Percentiles rank a stretch among this genome's conserved stretches.
Conservation (phyloP, 2,329 filamentous ascomycete species). For the Alternaria metachromatica region DNA sequence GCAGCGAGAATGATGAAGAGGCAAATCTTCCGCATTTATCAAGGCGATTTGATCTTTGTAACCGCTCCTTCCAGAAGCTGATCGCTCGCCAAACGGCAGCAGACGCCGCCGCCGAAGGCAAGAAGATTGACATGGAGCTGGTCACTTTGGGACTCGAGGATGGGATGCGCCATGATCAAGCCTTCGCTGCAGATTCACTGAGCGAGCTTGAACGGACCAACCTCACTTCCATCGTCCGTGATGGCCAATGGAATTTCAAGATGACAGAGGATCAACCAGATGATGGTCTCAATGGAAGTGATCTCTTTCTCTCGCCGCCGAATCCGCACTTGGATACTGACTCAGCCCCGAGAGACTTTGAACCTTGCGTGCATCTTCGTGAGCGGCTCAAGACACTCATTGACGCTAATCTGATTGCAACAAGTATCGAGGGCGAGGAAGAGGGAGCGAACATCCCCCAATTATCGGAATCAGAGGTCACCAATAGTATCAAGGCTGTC, state of each 20-base stretch:
- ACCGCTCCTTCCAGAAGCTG: not conserved
- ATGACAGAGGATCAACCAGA: no score
- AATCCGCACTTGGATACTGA: no score
- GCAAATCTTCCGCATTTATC: not conserved
- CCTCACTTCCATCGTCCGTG: not conserved
- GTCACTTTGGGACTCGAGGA: not conserved
- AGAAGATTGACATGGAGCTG: not conserved
- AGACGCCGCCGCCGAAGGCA: not conserved
- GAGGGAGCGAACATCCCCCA: no score
- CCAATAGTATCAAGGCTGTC: no score
- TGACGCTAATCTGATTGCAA: no score
- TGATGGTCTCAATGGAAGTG: no score
- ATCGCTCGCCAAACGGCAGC: not conserved
- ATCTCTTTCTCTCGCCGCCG: no score
- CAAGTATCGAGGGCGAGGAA: no score
- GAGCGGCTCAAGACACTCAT: no score
- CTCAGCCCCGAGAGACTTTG: no score
- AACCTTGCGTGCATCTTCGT: no score
- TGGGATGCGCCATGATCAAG: not conserved
- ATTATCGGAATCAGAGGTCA: no score
- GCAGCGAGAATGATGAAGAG: not conserved
- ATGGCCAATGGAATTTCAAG: not conserved
- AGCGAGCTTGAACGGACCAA: not conserved
- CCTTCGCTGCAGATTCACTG: not conserved
- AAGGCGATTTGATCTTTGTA: slow-evolving; percentile 11